Conservation (phyloP, 2,329 filamentous ascomycete genomes). For the Fusarium floridanum region DNA sequence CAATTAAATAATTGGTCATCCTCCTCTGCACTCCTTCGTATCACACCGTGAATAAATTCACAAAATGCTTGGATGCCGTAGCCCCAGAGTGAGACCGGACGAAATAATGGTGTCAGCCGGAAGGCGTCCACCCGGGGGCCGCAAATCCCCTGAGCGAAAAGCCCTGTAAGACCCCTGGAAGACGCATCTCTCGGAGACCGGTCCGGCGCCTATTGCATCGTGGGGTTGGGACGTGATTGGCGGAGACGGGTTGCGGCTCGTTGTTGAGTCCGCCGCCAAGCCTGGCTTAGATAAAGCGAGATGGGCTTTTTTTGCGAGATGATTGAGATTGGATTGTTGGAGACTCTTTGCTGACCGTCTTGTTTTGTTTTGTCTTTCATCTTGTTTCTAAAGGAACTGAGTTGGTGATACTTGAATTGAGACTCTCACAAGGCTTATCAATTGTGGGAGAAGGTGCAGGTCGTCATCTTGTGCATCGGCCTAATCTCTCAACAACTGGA, state of each 20-base stretch:
- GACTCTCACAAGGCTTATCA: background rate
- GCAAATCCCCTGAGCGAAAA: constrained; percentile 17
- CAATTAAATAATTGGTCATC: background rate
- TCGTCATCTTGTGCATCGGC: background rate
- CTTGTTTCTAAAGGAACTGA: background rate
- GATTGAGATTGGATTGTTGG: background rate
- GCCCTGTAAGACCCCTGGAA: constrained; percentile 27
- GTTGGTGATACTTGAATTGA: background rate
- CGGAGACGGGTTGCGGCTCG: constrained; percentile 17
- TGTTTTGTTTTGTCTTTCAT: background rate
- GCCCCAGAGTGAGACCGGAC: constrained; percentile 7
- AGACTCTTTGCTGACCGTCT: constrained; percentile 1
- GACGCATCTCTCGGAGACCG: constrained; percentile 19
- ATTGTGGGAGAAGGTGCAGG: background rate
- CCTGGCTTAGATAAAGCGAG: constrained; percentile 10
- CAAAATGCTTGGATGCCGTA: background rate
- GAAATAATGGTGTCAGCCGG: constrained; percentile 18
- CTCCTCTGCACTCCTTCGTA: background rate
- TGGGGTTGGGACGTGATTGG: constrained; percentile 17
- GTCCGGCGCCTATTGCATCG: constrained; percentile 10
- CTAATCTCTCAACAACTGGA: constrained; percentile 18
- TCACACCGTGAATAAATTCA: constrained; percentile 13
- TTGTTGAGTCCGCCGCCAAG: constrained; percentile 35
- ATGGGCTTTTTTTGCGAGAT: constrained; percentile 25
- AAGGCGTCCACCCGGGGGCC: background rate